Evolutionary conservation across 345 rosid genomes (phyloP).

Genomic region (Dipteronia dyeriana): DNA sequence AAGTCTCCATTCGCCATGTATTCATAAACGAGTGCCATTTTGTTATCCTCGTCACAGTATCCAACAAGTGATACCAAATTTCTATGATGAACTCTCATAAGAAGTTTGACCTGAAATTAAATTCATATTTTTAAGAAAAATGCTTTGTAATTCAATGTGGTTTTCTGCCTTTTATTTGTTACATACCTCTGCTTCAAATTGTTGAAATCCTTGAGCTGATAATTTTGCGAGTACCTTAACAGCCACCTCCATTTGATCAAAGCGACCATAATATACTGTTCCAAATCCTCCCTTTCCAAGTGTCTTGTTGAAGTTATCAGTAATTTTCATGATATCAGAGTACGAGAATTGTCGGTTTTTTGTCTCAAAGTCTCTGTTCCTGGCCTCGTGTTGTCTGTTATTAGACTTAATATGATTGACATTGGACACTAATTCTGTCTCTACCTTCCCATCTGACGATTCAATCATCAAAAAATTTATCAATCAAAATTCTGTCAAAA

Average conservation of each 20-base stretch:
- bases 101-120: slow-evolving; percentile 26
- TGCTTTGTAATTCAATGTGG: background rate
- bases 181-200: slow-evolving; percentile 36
- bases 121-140: background rate
- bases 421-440: background rate
- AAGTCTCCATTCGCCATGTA: slow-evolving; percentile 42
- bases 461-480: background rate
- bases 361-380: background rate
- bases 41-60: slow-evolving; percentile 29
- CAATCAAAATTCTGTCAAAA: slow-evolving; percentile 2
- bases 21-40: slow-evolving; percentile 37
- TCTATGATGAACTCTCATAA: slow-evolving; percentile 34
- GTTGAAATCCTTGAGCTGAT: slow-evolving; percentile 35
- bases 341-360: slow-evolving; percentile 20
- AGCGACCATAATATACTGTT: slow-evolving; percentile 30
- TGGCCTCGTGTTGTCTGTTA: slow-evolving; percentile 9
- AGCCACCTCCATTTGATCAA: slow-evolving; percentile 24
- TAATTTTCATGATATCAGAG: slow-evolving; percentile 24
- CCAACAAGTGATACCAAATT: slow-evolving; percentile 37
- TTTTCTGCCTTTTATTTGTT: background rate
- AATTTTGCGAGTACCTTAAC: slow-evolving; percentile 29
- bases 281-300: slow-evolving; percentile 38
- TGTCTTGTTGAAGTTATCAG: slow-evolving; percentile 19
- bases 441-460: background rate
- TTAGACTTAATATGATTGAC: slow-evolving; percentile 11